Base-by-base conservation (phyloP, 257 asterid species). In the Scutellaria galericulata region DNA sequence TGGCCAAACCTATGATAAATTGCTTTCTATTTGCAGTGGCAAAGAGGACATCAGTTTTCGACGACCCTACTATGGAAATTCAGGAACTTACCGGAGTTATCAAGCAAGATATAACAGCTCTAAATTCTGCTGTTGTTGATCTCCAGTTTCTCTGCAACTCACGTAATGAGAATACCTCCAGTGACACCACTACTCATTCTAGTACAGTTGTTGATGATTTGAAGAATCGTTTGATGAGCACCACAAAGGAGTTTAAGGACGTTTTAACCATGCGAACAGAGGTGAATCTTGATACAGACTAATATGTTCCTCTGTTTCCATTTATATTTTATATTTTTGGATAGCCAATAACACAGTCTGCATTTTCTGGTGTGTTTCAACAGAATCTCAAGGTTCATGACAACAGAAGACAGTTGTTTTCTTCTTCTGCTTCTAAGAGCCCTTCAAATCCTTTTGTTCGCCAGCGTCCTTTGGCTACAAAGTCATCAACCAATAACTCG, bases 231-330 rank as follows among this genome's bases (percentile, higher is more conserved):
- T 79, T 95, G 81, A 90, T 95, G 98, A 83, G 85, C 72, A 45
- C 98, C 74, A 95, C 98, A 31, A 86, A 90, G 81, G 98, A 95
- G 83, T 92, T 95, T 83, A 92, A 92, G 86, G 96, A 95, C 37
- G 99, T 95, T 71, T 87, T 95, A 70, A 92, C 99, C 78, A 78
- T 78, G 89, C 85, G 99, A 68, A 95, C 99, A 55, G 97, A 95
- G 99, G 98, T 95, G 81, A 81, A 65, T 41, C 45, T 62, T 74
- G 42, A 53, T 74, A 68, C 45, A 45, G 24, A 46, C 64, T 72
- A 22, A 42, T 65, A 9, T 22, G 6, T 52, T 51, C 74, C 57
- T 60, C 50, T 66, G 7, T 53, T 56, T 45, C 15, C 57, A 14
- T 9, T 14, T 39, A 31, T 18, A 9, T 24, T 66, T 9, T 44